A percentile compares a stretch with the other conserved stretches of the same genome.
Conservation (phyloP, 1,139 yeast genomes). For the Sugiyamaella sp. region DNA sequence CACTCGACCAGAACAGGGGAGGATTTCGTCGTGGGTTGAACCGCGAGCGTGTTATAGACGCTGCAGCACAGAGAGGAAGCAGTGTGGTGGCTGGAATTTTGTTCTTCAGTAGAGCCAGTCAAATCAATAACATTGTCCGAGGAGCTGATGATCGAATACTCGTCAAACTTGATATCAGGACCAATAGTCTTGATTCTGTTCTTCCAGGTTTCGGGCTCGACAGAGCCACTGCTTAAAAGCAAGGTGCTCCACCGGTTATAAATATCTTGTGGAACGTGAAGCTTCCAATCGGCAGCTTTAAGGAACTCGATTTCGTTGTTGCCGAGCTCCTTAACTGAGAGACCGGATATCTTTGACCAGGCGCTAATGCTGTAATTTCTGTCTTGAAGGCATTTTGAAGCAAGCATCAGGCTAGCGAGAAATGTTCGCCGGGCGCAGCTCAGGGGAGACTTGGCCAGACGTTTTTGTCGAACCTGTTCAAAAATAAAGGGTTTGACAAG, state of each 20-base stretch:
- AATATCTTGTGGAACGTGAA: conserved; percentile 53
- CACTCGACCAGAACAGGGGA: conserved; percentile 18
- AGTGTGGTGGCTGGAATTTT: conserved; percentile 1
- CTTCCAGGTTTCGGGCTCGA: conserved; percentile 70
- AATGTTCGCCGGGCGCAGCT: conserved; percentile 67
- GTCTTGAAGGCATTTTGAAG: conserved; percentile 75
- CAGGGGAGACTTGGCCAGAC: conserved; percentile 26
- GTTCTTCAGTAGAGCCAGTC: conserved; percentile 16
- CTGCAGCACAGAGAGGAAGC: conserved; percentile 11
- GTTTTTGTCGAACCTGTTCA: conserved; percentile 17
- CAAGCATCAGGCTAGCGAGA: conserved; percentile 65
- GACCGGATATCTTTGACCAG: conserved; percentile 79
- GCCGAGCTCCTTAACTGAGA: conserved; percentile 53
- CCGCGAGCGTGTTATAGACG: background rate
- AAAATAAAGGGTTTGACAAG: conserved; percentile 45
- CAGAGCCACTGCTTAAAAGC: conserved; percentile 44
- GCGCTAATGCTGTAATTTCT: conserved; percentile 67
- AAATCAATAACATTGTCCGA: conserved; percentile 22
- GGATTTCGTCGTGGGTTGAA: too few species aligned
- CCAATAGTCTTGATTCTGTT: conserved; percentile 20
- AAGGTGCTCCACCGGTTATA: conserved; percentile 57
- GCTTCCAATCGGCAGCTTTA: conserved; percentile 55
- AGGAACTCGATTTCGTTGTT: conserved; percentile 60
- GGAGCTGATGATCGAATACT: conserved; percentile 4
- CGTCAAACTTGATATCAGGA: conserved; percentile 19